Evolutionary conservation across 1,284 basidiomycete genomes (phyloP), one percentile per base, ranked within the genome.

Genomic region (Malassezia psittaci): DNA sequence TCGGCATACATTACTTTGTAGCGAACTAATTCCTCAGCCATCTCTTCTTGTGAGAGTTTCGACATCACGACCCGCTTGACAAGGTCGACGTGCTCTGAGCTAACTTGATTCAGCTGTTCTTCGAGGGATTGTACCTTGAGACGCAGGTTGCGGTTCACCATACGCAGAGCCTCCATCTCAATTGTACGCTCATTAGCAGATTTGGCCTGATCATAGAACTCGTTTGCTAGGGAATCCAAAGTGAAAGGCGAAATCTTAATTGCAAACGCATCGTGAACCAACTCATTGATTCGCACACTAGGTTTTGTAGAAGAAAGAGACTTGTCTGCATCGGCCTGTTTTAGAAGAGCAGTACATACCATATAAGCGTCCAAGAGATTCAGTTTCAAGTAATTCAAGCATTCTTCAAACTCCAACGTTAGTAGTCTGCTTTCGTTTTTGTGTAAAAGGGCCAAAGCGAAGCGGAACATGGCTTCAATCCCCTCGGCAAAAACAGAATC

Each of bases 401-500:
- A 64, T 6, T 59, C 51, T 33, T 74, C 72, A 56, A 73, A 73
- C 10, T 46, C 40, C 19, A 72, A 50, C 21, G 51, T 52, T 21
- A 74, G 52, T 16, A 74, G 50, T 33, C 33, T 35, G 13, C 86
- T 84, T 76, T 98, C 93, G 66, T 91, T 94, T 73, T 86, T 87
- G 70, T 85, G 83, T 53, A 98, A 79, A 5, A 98, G 79, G 13
- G 84, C 85, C 18, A 96, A 79, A 54, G 89, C 88, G 78, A 98
- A 98, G 8, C 90, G 84, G 76, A 98, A 96, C 47, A 96, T 85
- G 0, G 93, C 88, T 75, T 98, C 93, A 54, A 96, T 88, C 3
- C 93, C 93, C 70, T 87, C 96, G 1, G 94, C 94, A 57, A 98
- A 83, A 54, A 90, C 88, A 68, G 86, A 87, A 75, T 93, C 90